These are phyloP conservation scores for Aureobasidium vineae DNA, from an alignment of 2,329 filamentous ascomycete genomes.

Conservation along the genomic window DNA sequence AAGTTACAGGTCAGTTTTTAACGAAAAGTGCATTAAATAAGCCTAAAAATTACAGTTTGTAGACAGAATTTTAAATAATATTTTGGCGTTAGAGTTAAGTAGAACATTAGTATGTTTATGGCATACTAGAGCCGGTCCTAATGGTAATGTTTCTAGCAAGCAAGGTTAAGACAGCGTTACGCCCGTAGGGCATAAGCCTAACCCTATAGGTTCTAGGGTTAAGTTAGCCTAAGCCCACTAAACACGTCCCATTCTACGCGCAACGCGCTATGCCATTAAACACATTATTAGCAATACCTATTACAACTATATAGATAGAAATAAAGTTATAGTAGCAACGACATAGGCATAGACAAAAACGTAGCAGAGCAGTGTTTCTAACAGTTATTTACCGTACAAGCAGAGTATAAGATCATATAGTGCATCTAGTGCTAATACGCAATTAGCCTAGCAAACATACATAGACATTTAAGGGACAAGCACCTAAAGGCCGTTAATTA, in stretches of 20 bases:
- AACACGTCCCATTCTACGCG: not conserved
- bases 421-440: not conserved
- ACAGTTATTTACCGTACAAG: not conserved
- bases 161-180: not conserved
- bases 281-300: not conserved
- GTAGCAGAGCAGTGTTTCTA: not conserved
- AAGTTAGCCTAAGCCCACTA: not conserved
- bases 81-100: not conserved
- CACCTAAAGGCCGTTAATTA: not conserved
- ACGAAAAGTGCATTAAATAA: too few species aligned
- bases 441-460: not conserved
- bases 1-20: too few species aligned
- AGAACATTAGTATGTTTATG: not conserved
- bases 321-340: not conserved
- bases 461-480: not conserved
- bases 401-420: conserved; percentile 9
- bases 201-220: not conserved
- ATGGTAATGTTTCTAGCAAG: not conserved
- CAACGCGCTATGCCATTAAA: not conserved
- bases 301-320: not conserved
- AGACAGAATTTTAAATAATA: not conserved
- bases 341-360: not conserved
- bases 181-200: not conserved
- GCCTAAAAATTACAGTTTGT: too few species aligned
- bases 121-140: not conserved